Evolutionary conservation across 176 grass and related monocot species (phyloP).

Genomic region (Tuctoria greenei): DNA sequence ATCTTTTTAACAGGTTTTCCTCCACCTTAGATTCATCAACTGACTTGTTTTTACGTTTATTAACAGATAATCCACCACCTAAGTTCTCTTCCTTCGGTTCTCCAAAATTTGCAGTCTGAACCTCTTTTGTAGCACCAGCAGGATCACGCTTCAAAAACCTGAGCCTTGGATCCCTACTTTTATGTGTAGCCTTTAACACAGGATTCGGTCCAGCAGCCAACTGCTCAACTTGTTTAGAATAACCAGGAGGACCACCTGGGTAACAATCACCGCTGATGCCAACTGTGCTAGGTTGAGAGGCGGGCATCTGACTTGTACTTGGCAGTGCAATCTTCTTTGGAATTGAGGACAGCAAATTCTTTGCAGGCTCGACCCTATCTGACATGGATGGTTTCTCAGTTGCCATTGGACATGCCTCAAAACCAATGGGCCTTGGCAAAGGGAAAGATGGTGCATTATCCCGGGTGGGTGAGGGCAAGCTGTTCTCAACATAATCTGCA

Average conservation of each 20-base stretch:
- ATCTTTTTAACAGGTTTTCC: conserved; percentile 58
- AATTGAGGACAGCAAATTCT: conserved; percentile 35
- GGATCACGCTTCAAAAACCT: conserved; percentile 65
- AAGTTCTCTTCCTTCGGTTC: conserved; percentile 43
- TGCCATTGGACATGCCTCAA: conserved; percentile 42
- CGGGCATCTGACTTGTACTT: conserved; percentile 38
- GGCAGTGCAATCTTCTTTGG: conserved; percentile 30
- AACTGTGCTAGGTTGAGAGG: conserved; percentile 35
- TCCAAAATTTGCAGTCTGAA: conserved; percentile 12
- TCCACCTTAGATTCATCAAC: conserved; percentile 42
- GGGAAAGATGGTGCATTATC: conserved; percentile 53
- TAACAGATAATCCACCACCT: conserved; percentile 22
- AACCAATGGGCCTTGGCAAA: conserved; percentile 65
- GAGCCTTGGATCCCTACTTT: conserved; percentile 87
- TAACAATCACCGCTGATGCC: conserved; percentile 30
- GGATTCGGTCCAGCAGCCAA: conserved; percentile 37
- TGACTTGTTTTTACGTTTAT: conserved; percentile 60
- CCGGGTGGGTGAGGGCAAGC: conserved; percentile 84
- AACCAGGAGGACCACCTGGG: conserved; percentile 32
- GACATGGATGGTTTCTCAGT: conserved; percentile 34
- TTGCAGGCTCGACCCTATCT: conserved; percentile 33
- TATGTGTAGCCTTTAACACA: conserved; percentile 45
- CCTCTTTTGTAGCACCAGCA: conserved; percentile 37
- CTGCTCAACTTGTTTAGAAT: conserved; percentile 46
- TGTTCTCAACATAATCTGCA: conserved; percentile 91